Evolutionary conservation across 164 flowering plant species (phyloP), one percentile per base, ranked within the genome.

Genomic region (Tetrastigma voinierianum): DNA sequence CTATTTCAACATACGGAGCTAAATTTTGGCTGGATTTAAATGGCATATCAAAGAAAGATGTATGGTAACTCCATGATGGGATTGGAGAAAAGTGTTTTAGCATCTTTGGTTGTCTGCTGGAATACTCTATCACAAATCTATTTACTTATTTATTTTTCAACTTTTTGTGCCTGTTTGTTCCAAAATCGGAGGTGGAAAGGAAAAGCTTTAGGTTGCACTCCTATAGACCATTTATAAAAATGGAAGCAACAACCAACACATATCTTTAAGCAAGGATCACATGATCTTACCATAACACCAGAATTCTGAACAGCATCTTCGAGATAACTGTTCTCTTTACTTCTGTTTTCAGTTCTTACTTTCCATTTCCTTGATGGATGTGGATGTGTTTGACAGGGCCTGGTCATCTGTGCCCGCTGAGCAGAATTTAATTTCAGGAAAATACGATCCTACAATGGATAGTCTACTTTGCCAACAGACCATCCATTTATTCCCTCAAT

Each of bases 401-500:
- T 72, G 62, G 56, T 57, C 58, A 63, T 65, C 64, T 19, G 25
- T 74, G 18, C 65, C 83, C 81, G 73, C 75, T 63, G 53, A 71
- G 64, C 24, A n/a, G 21, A 63, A 1, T 62, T 46, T 10, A 51
- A 49, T n/a, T 32, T 53, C 17, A 65, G 47, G 18, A n/a, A 49
- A 11, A 63, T 21, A 25, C n/a, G 14, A 60, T 21, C 11, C 58
- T 17, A 1, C 15, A 11, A 55, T 10, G 2, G 15, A 32, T 32
- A 3, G 40, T 7, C 40, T 32, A 32, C 40, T 32, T 32, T 32
- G 40, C 0, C 3, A 32, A 32, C 40, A 32, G 40, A 57, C 12
- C 59, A 9, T 2, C 1, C 59, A 21, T 21, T 21, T 13, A 25
- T 57, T 24, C 43, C 11, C 10, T 6, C 5, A 24, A 57, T 57